phyloP scores from a whole-genome alignment of 2,329 filamentous ascomycete species.

The Penicillium sp. region DNA sequence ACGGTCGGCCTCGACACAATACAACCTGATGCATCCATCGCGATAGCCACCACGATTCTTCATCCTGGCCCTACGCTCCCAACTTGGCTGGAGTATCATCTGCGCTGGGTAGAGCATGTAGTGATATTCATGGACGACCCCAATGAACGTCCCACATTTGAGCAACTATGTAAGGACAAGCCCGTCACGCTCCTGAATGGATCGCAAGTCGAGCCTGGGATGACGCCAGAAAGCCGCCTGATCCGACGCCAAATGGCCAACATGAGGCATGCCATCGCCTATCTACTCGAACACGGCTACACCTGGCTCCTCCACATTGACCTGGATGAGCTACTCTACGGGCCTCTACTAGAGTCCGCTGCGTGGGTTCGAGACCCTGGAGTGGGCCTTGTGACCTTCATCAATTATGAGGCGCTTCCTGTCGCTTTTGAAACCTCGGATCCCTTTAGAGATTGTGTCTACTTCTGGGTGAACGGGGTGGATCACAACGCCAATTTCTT shows the following conservation, averaged over 20 bases:
- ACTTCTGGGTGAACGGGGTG: neutral
- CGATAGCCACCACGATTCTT: neutral
- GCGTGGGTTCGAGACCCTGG: neutral
- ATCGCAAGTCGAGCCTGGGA: neutral
- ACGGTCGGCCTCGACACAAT: neutral
- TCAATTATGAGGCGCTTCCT: neutral
- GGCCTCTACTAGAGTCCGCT: neutral
- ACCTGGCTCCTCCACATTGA: neutral
- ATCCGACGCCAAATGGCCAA: neutral
- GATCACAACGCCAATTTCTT: neutral
- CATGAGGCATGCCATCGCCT: neutral
- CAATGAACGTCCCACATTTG: neutral
- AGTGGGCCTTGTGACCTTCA: neutral
- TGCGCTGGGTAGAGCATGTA: neutral
- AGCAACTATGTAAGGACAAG: neutral
- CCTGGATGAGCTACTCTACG: neutral
- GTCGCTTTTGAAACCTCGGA: neutral
- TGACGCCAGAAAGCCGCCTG: neutral
- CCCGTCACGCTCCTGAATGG: neutral
- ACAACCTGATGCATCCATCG: neutral
- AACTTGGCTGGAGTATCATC: neutral
- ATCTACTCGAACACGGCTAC: neutral
- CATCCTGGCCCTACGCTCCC: neutral
- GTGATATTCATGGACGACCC: neutral
- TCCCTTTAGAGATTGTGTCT: neutral